Conservation (phyloP, 306 rosid species). For the Astragalus glycyphyllos region DNA sequence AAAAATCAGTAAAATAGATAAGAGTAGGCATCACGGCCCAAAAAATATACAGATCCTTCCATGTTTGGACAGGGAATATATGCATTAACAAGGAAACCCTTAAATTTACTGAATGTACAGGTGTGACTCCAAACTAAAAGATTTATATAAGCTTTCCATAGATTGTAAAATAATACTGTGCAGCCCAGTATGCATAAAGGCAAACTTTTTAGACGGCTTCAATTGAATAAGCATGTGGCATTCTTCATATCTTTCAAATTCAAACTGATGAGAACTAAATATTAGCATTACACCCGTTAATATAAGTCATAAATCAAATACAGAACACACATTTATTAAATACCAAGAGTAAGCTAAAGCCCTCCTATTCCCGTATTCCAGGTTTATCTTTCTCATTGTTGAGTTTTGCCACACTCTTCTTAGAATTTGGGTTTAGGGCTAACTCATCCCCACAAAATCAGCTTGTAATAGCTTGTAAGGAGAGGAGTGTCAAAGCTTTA, state of each 20-base stretch:
- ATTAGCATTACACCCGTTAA: constrained; percentile 11
- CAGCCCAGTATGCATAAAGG: constrained; percentile 17
- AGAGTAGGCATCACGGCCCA: constrained; percentile 10
- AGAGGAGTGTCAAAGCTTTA: too few relatives aligned
- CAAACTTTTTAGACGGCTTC: background rate
- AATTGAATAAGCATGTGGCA: constrained; percentile 16
- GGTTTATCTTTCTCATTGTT: constrained; percentile 20
- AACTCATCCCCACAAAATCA: too few relatives aligned
- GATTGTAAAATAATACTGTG: background rate
- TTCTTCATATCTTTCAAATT: constrained; percentile 27
- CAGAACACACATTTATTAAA: constrained; percentile 21
- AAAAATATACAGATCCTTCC: background rate
- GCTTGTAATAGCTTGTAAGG: too few relatives aligned
- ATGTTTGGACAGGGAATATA: constrained; percentile 12
- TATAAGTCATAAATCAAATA: constrained; percentile 16
- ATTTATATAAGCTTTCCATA: background rate
- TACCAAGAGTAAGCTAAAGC: constrained; percentile 30
- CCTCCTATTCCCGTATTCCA: constrained; percentile 11
- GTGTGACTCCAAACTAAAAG: background rate
- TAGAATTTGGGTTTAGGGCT: background rate
- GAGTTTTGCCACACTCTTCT: too few relatives aligned
- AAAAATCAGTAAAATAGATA: constrained; percentile 30
- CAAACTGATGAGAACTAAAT: constrained; percentile 22
- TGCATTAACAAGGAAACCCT: constrained; percentile 21
- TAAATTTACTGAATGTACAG: constrained; percentile 10